Base-by-base conservation (phyloP, 2,329 filamentous ascomycete species). In the Colletotrichum limetticola region DNA sequence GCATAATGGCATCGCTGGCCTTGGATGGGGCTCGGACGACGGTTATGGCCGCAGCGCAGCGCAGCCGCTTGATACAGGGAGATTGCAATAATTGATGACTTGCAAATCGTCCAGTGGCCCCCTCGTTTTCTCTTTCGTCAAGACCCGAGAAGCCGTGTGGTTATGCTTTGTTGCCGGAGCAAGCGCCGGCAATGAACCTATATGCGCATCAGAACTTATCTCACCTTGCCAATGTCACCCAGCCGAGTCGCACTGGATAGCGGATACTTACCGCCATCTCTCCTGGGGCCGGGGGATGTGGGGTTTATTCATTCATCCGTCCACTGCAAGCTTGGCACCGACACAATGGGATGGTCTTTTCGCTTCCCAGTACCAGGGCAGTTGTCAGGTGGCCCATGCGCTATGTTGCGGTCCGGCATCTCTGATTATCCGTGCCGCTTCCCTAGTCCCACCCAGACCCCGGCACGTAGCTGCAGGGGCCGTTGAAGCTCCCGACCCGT, bases 191-290 rank as follows among this genome's bases (percentile, higher is more conserved):
- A 65, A 28, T 35, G 46, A 56, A 6, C 32, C 32, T 35, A 35
- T 49, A 61, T 35, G 6, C 46, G 64, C 52, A 24, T 66, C 55
- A 24, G 32, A 28, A 61, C 42, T 49, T 49, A n/a, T 49, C 42
- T 49, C 42, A 49, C 42, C 42, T 49, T 59, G 63, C 46, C 19
- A 63, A 57, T 61, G 26, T 42, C 55, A 42, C 37, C 66, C 26
- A 56, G 32, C 30, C 55, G 60, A 66, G 56, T 61, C 30, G 35
- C 42, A 30, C 42, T 49, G 42, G 42, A 49, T 49, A 57, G 52
- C 58, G 59, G 59, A 53, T 59, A 69, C 66, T 68, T 72, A 63
- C 69, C 58, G 59, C 58, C 64, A 58, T 72, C 69, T 72, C 52
- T 55, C 46, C 49, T 62, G 55, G 61, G 55, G 46, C 46, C 35